Evolutionary conservation across 768 basidiomycete genomes (phyloP), one percentile per base, ranked within the genome.

Genomic region (Pleurotus salmoneostramineus): DNA sequence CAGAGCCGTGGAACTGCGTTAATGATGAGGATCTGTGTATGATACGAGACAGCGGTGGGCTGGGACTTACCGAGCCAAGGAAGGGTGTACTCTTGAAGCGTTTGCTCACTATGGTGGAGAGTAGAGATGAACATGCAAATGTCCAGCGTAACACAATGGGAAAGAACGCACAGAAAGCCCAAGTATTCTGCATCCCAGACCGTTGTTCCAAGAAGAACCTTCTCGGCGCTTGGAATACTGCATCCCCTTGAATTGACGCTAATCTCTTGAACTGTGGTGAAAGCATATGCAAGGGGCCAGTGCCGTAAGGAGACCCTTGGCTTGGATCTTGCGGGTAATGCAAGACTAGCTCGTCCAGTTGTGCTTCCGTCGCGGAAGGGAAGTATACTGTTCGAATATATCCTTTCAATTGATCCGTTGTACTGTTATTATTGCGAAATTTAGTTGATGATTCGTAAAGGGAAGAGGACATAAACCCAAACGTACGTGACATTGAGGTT

Each of bases 221-320:
- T 10, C 82, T 65, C 40, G 83, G 77, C 0, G 71, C 79, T 57
- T 83, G 77, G 69, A 84, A 81, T 1, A 77, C 69, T 32, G 68
- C 66, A 58, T 85, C 83, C 0, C 83, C 83, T 50, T 73, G 71
- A 59, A 83, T 69, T 0, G 82, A 74, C 3, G 83, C 74, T 5
- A 83, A 58, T 1, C 81, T 71, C 62, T 85, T 84, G 68, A 72
- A 83, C 57, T 84, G 74, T 0, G 79, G 76, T 2, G 76, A 73
- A 4, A 79, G 58, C 0, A 72, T 71, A 58, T 84, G 81, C 15
- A 72, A 58, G 37, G 63, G 27, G 0, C 77, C 74, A 0, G 83
- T 85, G 56, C 72, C 72, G 60, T 77, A 86, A 0, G 84, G 84
- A 0, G 82, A 84, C n/a, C 84, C 84, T 52, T 74, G 63, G 0